Evolutionary conservation across 1,139 yeast genomes (phyloP), one percentile per base, ranked within the genome.

Genomic region (Nakaseomyces kungkrabaensis): DNA sequence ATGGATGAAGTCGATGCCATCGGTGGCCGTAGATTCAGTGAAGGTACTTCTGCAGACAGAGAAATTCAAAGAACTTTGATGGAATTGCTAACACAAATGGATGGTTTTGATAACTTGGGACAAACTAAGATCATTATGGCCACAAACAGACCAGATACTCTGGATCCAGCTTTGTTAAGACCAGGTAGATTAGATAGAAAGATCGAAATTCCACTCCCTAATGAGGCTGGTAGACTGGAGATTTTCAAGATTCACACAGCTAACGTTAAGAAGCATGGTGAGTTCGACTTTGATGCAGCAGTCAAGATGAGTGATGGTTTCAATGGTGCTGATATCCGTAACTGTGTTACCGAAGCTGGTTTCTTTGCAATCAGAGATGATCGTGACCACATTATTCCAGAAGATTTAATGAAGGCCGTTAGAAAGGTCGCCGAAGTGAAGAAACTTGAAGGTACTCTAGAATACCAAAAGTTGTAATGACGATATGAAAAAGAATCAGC

Each of bases 1-100:
- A 90, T 94, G 97, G 99, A 94, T 73, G 99, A 94, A 75, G 82
- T 94, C 55, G 99, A 94, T 73, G 98, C 99, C 50, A 94, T 94
- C 69, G 99, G 99, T 66, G 98, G 98, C 49, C 81, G 99, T 61
- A 81, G 99, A 70, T 94, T 94, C 70, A 82, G 94, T 60, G 99
- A 94, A 69, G 99, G 99, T 70, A 92, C 98, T 1, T 86, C 96
- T 9, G 98, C 98, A 2, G 99, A 94, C 72, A 83, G 98, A 69
- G 99, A 94, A 70, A 92, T 94, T 65, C 99, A 94, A 72, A 86
- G 99, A 73, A 94, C 98, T 2, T 76, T 94, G 67, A 92, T 94
- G 98, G 99, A 94, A 72, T 76, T 94, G 65, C 78, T 94, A 61
- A 92, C 92, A 66, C 98, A 92, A 70, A 90, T 94, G 98, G 99